Conservation (phyloP, 768 basidiomycete genomes). For the Suillus hirtellus region DNA sequence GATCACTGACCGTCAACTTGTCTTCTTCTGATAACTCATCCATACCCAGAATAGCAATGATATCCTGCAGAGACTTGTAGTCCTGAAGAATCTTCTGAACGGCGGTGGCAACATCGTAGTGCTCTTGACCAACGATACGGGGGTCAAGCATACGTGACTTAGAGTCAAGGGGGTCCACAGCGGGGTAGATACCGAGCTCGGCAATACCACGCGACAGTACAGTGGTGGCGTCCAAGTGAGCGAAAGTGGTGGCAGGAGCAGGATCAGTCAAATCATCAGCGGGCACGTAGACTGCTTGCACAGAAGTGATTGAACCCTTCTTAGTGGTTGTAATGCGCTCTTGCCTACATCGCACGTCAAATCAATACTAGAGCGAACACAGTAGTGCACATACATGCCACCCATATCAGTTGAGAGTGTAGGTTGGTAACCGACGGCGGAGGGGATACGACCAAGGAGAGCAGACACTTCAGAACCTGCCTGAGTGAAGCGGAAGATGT, state of each 20-base stretch:
- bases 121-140: constrained; percentile 93
- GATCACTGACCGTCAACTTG: constrained; percentile 83
- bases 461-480: constrained; percentile 99
- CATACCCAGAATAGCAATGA: constrained; percentile 99
- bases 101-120: constrained; percentile 95
- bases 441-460: constrained; percentile 99
- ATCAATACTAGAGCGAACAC: background rate
- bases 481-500: constrained; percentile 99
- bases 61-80: constrained; percentile 97
- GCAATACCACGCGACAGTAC: constrained; percentile 99
- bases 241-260: constrained; percentile 98
- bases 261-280: constrained; percentile 99
- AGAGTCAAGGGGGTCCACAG: constrained; percentile 98
- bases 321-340: constrained; percentile 99
- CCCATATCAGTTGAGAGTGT: constrained; percentile 99
- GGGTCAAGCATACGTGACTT: constrained; percentile 99
- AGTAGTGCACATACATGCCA: constrained; percentile 74
- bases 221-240: constrained; percentile 99
- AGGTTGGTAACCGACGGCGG: constrained; percentile 99
- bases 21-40: constrained; percentile 99
- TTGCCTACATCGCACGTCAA: constrained; percentile 58
- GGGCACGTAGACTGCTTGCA: constrained; percentile 99
- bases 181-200: constrained; percentile 99
- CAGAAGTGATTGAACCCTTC: constrained; percentile 99
- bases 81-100: constrained; percentile 98